Conservation (phyloP, 2,329 filamentous ascomycete genomes). For the Fusarium neocosmosporiellum region DNA sequence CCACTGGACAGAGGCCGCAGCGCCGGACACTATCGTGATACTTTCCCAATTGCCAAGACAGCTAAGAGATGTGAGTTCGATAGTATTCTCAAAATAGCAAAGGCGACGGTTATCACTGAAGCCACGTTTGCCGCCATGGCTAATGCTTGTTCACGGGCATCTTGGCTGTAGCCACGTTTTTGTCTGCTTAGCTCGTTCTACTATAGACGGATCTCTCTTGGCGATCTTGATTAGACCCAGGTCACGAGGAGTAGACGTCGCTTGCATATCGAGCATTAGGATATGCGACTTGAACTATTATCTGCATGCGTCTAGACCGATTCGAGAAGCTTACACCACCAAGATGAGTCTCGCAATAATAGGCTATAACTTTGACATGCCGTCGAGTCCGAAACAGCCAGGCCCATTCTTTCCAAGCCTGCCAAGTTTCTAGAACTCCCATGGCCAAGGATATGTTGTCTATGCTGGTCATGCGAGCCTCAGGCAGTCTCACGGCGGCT, state of each 20-base stretch:
- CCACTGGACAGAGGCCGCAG: neutral
- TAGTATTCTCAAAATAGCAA: slow-evolving; percentile 4
- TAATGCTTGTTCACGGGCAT: neutral
- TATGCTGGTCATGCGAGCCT: neutral
- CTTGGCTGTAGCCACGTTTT: slow-evolving; percentile 1
- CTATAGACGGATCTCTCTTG: neutral
- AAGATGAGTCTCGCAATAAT: neutral
- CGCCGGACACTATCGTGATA: neutral
- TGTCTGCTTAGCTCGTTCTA: neutral
- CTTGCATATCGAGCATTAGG: slow-evolving; percentile 2
- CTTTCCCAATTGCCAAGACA: neutral
- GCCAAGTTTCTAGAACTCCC: slow-evolving; percentile 1
- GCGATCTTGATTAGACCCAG: slow-evolving; percentile 28
- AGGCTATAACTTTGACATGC: neutral
- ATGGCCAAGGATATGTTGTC: slow-evolving; percentile 2
- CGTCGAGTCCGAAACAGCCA: neutral
- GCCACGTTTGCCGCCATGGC: slow-evolving; percentile 6
- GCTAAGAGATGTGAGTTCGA: neutral
- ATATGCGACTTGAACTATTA: slow-evolving; percentile 31
- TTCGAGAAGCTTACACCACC: neutral
- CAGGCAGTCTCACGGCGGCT: neutral
- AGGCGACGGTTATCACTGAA: slow-evolving; percentile 7
- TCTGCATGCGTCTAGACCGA: neutral
- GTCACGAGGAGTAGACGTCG: slow-evolving; percentile 19
- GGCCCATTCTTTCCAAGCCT: neutral